These are phyloP conservation scores for Colletotrichum sp. DNA, from an alignment of 2,329 filamentous ascomycete genomes.

Conservation along the genomic window DNA sequence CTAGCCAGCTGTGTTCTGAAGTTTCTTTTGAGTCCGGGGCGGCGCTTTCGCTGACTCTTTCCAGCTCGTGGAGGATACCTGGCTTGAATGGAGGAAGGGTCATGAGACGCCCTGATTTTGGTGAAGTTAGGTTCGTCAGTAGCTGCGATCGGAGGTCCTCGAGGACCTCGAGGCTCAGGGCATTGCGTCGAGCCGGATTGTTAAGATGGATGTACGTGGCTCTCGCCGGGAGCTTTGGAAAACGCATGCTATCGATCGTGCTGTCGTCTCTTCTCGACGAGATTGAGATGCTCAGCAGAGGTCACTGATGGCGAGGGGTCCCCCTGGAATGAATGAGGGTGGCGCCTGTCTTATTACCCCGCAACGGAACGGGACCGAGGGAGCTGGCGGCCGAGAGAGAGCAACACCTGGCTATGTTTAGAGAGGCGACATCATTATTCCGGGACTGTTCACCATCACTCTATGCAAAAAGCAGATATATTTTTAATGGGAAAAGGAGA, in stretches of 20 bases:
- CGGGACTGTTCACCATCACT: not conserved
- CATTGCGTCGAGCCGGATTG: constrained; percentile 29
- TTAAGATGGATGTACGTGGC: constrained; percentile 30
- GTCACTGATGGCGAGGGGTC: not conserved
- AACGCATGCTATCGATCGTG: not conserved
- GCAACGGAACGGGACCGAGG: not conserved
- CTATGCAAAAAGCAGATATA: no score
- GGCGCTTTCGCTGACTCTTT: not conserved
- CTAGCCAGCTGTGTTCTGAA: constrained; percentile 30
- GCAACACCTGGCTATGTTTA: not conserved
- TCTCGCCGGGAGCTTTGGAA: constrained; percentile 29
- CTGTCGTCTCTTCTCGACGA: not conserved
- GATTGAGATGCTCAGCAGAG: not conserved
- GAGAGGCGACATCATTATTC: not conserved
- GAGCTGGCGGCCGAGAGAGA: not conserved
- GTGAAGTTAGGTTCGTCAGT: constrained; percentile 26
- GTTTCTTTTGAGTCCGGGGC: not conserved
- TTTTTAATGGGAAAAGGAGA: no score
- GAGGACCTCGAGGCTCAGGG: constrained; percentile 28
- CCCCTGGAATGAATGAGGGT: not conserved
- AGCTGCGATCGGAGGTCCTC: constrained; percentile 29
- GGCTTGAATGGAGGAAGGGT: constrained; percentile 33
- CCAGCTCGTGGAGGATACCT: constrained; percentile 21
- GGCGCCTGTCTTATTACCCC: not conserved
- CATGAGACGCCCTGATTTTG: constrained; percentile 21